phyloP scores from a whole-genome alignment of 208 protist species.

The Trypanosoma scelopori region DNA sequence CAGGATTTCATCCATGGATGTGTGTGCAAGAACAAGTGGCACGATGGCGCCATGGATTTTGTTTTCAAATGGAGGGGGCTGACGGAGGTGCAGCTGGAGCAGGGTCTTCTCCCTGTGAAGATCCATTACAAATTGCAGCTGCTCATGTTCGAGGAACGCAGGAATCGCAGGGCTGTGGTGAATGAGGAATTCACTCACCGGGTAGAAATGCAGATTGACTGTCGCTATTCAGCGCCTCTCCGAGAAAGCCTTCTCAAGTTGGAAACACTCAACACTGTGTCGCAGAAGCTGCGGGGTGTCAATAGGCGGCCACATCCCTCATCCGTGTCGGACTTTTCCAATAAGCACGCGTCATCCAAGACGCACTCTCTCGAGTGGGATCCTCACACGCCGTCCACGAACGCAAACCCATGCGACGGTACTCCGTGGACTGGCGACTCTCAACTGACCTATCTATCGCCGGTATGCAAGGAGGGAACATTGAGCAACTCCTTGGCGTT shows the following conservation, averaged over 20 bases:
- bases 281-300: slow-evolving; percentile 4
- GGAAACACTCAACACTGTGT: slow-evolving; percentile 20
- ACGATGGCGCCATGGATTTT: slow-evolving; percentile 5
- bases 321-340: slow-evolving; percentile 8
- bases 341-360: no score
- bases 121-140: slow-evolving; percentile 57
- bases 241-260: slow-evolving; percentile 34
- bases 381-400: background rate
- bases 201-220: slow-evolving; percentile 27
- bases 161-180: slow-evolving; percentile 35
- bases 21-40: background rate
- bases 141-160: slow-evolving; percentile 50
- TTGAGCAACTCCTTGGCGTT: background rate
- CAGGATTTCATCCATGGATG: background rate
- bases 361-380: no score
- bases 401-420: background rate
- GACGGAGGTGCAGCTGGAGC: slow-evolving; percentile 29
- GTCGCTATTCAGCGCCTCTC: slow-evolving; percentile 34
- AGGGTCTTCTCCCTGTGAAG: slow-evolving; percentile 38
- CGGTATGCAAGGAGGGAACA: background rate
- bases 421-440: slow-evolving; percentile 8
- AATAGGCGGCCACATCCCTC: background rate
- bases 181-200: slow-evolving; percentile 38
- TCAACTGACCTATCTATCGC: background rate
- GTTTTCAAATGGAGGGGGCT: slow-evolving; percentile 49